These are phyloP conservation scores for Populus euphratica DNA, from an alignment of 345 rosid genomes.

Conservation along the genomic window DNA sequence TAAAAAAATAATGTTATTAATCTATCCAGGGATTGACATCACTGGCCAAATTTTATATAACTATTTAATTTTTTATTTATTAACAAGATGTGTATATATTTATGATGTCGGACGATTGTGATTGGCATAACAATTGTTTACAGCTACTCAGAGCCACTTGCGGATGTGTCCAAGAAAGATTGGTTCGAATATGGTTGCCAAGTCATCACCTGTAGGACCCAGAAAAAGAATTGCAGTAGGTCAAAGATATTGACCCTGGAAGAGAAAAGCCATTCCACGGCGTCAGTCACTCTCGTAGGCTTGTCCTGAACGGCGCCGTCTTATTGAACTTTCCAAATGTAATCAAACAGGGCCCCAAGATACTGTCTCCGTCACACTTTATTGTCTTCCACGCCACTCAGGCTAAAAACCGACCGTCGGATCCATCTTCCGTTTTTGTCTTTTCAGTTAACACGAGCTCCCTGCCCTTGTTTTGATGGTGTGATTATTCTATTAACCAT, in stretches of 20 bases:
- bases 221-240: background rate
- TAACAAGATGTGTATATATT: background rate
- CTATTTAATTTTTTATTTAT: no score
- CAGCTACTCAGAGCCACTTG: background rate
- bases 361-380: constrained; percentile 8
- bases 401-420: constrained; percentile 18
- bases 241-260: constrained; percentile 18
- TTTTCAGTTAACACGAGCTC: background rate
- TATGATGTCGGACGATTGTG: background rate
- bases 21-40: no score
- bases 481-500: background rate
- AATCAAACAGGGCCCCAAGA: background rate
- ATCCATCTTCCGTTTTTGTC: background rate
- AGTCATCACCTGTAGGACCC: background rate
- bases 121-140: background rate
- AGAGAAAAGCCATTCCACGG: background rate
- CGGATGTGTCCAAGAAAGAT: background rate
- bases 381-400: constrained; percentile 24
- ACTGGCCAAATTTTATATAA: no score
- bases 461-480: background rate
- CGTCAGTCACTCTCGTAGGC: constrained; percentile 8
- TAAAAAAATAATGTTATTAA: no score
- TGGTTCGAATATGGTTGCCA: background rate
- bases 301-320: constrained; percentile 35
- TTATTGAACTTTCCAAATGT: constrained; percentile 15